These are phyloP conservation scores for Neopestalotiopsis clavispora DNA, from an alignment of 2,329 filamentous ascomycete species.

Conservation along the genomic window DNA sequence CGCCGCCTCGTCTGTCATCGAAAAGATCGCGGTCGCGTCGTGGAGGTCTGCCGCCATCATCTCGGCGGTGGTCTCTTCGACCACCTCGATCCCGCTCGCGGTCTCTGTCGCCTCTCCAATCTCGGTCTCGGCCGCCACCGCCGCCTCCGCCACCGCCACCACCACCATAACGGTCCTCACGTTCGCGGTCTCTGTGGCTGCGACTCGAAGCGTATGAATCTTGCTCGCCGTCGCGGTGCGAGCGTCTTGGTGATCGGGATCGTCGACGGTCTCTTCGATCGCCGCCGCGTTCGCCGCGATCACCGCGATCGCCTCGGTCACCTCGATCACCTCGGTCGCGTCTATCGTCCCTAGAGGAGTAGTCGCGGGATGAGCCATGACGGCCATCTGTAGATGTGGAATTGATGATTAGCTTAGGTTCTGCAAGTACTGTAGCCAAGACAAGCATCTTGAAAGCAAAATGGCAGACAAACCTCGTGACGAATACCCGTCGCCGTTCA, in stretches of 20 bases:
- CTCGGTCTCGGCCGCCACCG: conserved; percentile 50
- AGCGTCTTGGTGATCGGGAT: conserved; percentile 67
- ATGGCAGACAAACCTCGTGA: conserved; percentile 68
- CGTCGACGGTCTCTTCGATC: conserved; percentile 41
- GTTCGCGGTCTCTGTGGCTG: conserved; percentile 89
- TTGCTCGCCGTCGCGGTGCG: conserved; percentile 68
- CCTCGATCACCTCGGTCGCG: conserved; percentile 48
- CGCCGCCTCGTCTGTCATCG: conserved; percentile 61
- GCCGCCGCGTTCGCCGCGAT: conserved; percentile 48
- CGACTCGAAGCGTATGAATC: conserved; percentile 93
- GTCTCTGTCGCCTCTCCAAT: conserved; percentile 53
- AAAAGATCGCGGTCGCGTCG: conserved; percentile 64
- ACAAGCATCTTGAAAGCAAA: conserved; percentile 13
- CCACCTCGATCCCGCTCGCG: conserved; percentile 67
- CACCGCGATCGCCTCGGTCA: conserved; percentile 44
- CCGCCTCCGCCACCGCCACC: conserved; percentile 62
- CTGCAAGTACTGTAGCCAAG: conserved; percentile 23
- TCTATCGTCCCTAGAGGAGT: conserved; percentile 52
- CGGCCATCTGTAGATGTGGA: conserved; percentile 47
- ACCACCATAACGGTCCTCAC: conserved; percentile 87
- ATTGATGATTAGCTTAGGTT: conserved; percentile 20
- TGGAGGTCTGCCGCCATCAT: conserved; percentile 64
- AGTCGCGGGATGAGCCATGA: conserved; percentile 58
- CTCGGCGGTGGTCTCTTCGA: conserved; percentile 49
- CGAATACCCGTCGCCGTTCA: conserved; percentile 87